Conservation (phyloP, 108 stramenopile genomes). For the Chaetoceros tenuissimus region DNA sequence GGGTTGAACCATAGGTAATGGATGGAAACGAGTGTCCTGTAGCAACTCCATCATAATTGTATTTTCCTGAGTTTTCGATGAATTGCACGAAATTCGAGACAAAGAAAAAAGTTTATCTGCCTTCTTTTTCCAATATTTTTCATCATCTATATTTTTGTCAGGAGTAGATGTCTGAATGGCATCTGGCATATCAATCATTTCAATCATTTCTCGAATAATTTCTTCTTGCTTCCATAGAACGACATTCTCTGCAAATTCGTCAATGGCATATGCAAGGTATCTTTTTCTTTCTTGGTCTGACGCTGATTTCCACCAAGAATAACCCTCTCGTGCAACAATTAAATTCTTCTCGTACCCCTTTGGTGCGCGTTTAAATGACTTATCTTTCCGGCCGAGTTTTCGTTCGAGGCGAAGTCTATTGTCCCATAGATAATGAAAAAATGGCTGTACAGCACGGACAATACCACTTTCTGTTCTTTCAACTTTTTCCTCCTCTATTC, state of each 20-base stretch:
- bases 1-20: slow-evolving; percentile 52
- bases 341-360: slow-evolving; percentile 60
- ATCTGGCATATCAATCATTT: slow-evolving; percentile 13
- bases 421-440: slow-evolving; percentile 45
- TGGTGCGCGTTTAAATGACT: slow-evolving; percentile 52
- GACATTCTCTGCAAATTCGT: slow-evolving; percentile 60
- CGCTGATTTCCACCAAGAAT: slow-evolving; percentile 49
- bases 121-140: neutral
- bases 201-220: slow-evolving; percentile 52
- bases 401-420: slow-evolving; percentile 63
- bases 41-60: slow-evolving; percentile 59
- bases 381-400: slow-evolving; percentile 34
- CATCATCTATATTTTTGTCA: slow-evolving; percentile 11
- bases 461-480: neutral
- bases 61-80: slow-evolving; percentile 8
- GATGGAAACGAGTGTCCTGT: slow-evolving; percentile 70
- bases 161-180: neutral
- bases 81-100: neutral
- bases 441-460: slow-evolving; percentile 10
- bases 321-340: slow-evolving; percentile 73
- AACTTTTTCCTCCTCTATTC: slow-evolving; percentile 9
- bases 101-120: neutral
- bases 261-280: slow-evolving; percentile 58
- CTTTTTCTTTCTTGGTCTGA: slow-evolving; percentile 30
- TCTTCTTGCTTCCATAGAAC: slow-evolving; percentile 83